A percentile compares a stretch with the other conserved stretches of the same genome.
These are phyloP conservation scores for Telfairia occidentalis DNA, from an alignment of 331 rosid genomes.

Conservation along the genomic window DNA sequence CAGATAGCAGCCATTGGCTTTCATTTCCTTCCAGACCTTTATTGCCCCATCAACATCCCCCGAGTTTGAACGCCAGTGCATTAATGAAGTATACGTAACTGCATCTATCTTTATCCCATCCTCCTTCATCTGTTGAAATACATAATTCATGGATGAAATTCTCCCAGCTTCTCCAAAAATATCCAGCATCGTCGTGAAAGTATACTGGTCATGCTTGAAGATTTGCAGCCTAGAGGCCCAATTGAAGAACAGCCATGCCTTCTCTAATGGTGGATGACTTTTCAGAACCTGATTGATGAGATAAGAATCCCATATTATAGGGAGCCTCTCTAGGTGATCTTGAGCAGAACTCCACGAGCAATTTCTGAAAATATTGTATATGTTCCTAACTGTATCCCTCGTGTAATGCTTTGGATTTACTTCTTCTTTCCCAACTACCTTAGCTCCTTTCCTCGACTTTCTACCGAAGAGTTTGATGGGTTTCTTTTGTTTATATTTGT, in stretches of 20 bases:
- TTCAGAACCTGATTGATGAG: slow-evolving; percentile 64
- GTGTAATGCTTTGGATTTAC: slow-evolving; percentile 24
- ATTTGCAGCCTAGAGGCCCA: slow-evolving; percentile 48
- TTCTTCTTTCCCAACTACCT: slow-evolving; percentile 6
- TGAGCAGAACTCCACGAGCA: slow-evolving; percentile 66
- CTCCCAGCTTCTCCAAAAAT: slow-evolving; percentile 93
- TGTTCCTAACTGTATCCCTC: slow-evolving; percentile 36
- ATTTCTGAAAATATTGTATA: slow-evolving; percentile 39
- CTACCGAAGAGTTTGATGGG: neutral
- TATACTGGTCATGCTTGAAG: slow-evolving; percentile 74
- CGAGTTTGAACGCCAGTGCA: slow-evolving; percentile 68
- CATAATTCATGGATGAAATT: slow-evolving; percentile 57
- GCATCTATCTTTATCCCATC: slow-evolving; percentile 49
- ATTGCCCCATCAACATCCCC: slow-evolving; percentile 58
- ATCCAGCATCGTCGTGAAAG: slow-evolving; percentile 72
- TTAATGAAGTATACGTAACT: slow-evolving; percentile 63
- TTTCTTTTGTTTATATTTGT: neutral
- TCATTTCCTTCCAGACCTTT: slow-evolving; percentile 68
- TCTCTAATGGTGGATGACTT: slow-evolving; percentile 86
- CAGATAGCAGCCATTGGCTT: slow-evolving; percentile 37
- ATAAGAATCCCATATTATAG: slow-evolving; percentile 76
- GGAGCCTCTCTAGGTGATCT: slow-evolving; percentile 31
- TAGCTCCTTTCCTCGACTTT: slow-evolving; percentile 2
- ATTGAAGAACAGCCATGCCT: slow-evolving; percentile 79
- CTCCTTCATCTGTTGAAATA: slow-evolving; percentile 60